Conservation (phyloP, 148 eudicot species). For the Camellia granthamiana region DNA sequence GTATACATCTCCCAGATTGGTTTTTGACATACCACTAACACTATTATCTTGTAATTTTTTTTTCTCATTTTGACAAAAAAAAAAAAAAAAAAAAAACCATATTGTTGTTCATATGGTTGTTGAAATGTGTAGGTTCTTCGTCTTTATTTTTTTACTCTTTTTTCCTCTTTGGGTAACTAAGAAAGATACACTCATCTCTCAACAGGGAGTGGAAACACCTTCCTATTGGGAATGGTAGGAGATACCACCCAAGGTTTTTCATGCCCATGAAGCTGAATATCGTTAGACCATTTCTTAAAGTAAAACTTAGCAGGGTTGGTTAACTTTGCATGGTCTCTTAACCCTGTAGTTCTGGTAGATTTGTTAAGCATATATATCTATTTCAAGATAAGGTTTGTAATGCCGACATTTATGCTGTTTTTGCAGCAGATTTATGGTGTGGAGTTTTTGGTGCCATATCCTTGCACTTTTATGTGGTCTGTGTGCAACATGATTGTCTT, state of each 20-base stretch:
- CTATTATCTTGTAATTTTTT: too few relatives aligned
- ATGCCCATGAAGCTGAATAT: neutral
- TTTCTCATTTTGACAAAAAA: too few relatives aligned
- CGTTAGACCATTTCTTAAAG: neutral
- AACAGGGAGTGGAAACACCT: neutral
- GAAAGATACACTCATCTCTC: neutral
- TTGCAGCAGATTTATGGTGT: neutral
- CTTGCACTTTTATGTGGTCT: neutral
- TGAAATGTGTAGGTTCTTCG: neutral
- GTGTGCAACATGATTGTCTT: neutral
- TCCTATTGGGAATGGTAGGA: neutral
- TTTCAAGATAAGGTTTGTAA: neutral
- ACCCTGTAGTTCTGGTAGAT: neutral
- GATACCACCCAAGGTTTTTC: neutral
- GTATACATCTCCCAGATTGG: too few relatives aligned
- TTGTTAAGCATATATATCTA: neutral
- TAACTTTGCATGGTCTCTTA: neutral
- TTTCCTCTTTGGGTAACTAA: neutral
- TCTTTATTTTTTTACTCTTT: too few relatives aligned
- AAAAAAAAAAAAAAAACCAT: too few relatives aligned
- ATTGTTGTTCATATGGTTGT: too few relatives aligned
- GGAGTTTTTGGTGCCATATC: neutral
- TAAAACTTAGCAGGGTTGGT: neutral
- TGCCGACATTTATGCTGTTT: neutral
- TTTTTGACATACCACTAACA: too few relatives aligned